These are phyloP conservation scores for Blastocystis sp. DNA, from an alignment of 352 stramenopile genomes.

Conservation along the genomic window DNA sequence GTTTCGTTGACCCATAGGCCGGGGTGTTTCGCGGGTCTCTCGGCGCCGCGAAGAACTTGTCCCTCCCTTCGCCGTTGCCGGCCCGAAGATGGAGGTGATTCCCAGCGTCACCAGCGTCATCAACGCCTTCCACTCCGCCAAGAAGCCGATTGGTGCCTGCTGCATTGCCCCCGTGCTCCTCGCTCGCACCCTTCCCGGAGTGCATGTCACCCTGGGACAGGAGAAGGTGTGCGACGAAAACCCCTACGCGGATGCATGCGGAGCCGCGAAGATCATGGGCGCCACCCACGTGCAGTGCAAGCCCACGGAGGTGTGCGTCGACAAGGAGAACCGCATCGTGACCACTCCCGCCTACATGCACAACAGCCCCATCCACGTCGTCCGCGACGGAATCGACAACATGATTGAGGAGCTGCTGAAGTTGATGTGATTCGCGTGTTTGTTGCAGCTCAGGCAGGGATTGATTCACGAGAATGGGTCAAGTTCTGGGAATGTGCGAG, in stretches of 20 bases:
- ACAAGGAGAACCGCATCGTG: conserved; percentile 73
- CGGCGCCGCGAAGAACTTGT: conserved; percentile 74
- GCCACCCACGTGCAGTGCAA: conserved; percentile 66
- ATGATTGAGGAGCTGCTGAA: conserved; percentile 72
- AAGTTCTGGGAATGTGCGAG: conserved; percentile 35
- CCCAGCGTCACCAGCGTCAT: conserved; percentile 69
- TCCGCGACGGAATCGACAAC: conserved; percentile 71
- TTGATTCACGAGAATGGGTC: conserved; percentile 11
- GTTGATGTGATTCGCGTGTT: conserved; percentile 29
- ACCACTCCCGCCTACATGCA: conserved; percentile 73
- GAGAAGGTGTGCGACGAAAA: conserved; percentile 70
- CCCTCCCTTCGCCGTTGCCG: conserved; percentile 71
- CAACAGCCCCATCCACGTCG: conserved; percentile 69
- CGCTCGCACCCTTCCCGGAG: conserved; percentile 71
- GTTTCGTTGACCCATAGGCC: conserved; percentile 20
- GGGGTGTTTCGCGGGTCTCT: conserved; percentile 73
- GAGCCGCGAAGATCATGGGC: conserved; percentile 71
- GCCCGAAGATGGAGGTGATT: conserved; percentile 73
- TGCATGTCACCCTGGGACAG: conserved; percentile 72
- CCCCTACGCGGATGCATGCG: conserved; percentile 71
- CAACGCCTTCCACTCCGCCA: conserved; percentile 70
- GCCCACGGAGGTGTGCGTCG: conserved; percentile 69
- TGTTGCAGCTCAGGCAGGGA: neutral
- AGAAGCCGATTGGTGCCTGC: conserved; percentile 73
- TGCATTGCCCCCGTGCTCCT: conserved; percentile 73